Percentiles rank a stretch among this genome's conserved stretches.
These are phyloP conservation scores for Phallus indusiatus DNA, from an alignment of 768 basidiomycete genomes.

Conservation along the genomic window DNA sequence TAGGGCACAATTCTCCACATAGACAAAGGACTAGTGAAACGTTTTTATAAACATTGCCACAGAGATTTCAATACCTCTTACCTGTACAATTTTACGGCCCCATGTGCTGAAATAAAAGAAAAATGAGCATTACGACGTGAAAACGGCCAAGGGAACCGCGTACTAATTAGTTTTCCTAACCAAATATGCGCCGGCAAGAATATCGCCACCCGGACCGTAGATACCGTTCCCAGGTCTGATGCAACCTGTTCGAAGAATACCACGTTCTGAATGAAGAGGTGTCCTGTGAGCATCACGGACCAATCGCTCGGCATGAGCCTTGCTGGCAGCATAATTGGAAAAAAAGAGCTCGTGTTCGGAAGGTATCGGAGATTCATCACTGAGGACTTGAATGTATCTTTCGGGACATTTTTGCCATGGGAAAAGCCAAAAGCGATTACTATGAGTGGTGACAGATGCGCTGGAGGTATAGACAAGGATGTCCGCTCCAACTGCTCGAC, in stretches of 20 bases:
- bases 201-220: conserved; percentile 68
- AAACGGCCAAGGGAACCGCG: not conserved
- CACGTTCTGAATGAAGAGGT: conserved; percentile 25
- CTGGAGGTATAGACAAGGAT: conserved; percentile 67
- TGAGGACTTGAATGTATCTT: conserved; percentile 51
- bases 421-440: conserved; percentile 58
- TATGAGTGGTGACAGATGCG: conserved; percentile 49
- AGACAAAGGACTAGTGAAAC: conserved; percentile 38
- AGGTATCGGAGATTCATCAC: conserved; percentile 42
- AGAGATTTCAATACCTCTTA: not conserved
- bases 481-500: conserved; percentile 42
- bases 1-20: conserved; percentile 68
- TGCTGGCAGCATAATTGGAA: conserved; percentile 71
- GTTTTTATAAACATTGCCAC: not conserved
- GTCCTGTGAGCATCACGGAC: conserved; percentile 35
- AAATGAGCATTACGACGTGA: not conserved
- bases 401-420: conserved; percentile 61
- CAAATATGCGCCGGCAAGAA: conserved; percentile 56
- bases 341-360: conserved; percentile 54
- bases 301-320: conserved; percentile 43
- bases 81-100: conserved; percentile 43
- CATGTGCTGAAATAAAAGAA: conserved; percentile 30
- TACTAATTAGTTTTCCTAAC: conserved; percentile 43
- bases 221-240: conserved; percentile 73
- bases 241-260: conserved; percentile 53